phyloP scores from a whole-genome alignment of 139 green algal genomes.

The Tetraselmis striata region DNA sequence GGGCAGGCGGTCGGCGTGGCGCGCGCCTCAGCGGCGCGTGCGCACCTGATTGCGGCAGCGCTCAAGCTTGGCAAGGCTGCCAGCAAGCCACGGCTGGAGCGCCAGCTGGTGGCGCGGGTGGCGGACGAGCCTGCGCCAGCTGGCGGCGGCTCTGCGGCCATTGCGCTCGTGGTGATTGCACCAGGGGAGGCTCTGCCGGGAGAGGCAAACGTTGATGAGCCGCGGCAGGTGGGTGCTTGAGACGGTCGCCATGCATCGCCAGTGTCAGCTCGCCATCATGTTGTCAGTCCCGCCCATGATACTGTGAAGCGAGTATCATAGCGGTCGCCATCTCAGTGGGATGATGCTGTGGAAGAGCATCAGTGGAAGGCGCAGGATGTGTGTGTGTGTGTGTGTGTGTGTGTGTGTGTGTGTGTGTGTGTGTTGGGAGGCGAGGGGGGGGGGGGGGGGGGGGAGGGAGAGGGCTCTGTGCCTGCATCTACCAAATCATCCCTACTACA shows the following conservation, averaged over 20 bases:
- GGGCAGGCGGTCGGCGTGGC: not conserved
- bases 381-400: too few relatives aligned
- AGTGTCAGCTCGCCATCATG: not conserved
- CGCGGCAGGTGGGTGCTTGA: not conserved
- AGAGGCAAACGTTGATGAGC: not conserved
- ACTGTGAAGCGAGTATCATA: too few relatives aligned
- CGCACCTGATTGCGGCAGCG: not conserved
- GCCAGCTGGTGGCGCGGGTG: not conserved
- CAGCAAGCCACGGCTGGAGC: not conserved
- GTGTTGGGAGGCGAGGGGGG: too few relatives aligned
- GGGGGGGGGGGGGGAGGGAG: too few relatives aligned
- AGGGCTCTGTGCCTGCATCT: too few relatives aligned
- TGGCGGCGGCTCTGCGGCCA: not conserved
- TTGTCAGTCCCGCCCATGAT: not conserved
- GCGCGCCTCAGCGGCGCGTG: too few relatives aligned
- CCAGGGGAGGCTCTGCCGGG: not conserved
- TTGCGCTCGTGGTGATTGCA: not conserved
- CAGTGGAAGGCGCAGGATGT: too few relatives aligned
- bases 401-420: too few relatives aligned
- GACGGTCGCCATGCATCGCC: not conserved
- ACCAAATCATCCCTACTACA: too few relatives aligned
- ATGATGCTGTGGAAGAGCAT: too few relatives aligned
- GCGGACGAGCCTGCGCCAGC: too few relatives aligned
- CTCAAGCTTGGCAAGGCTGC: not conserved
- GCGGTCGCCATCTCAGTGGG: too few relatives aligned